Base-by-base conservation (phyloP, 2,329 filamentous ascomycete genomes). In the Fonsecaea monophora region DNA sequence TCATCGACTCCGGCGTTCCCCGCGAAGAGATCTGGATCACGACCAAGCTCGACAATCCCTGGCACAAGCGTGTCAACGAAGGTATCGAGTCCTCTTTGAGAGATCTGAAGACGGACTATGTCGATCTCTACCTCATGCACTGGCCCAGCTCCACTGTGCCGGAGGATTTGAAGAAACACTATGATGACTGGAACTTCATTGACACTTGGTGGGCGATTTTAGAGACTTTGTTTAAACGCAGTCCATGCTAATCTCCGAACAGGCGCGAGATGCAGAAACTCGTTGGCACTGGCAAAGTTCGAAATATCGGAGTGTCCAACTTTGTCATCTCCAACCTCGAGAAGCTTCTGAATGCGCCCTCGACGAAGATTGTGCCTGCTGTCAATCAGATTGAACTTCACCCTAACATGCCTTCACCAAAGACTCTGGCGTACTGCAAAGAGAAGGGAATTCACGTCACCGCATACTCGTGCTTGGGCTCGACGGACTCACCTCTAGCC, bases 251-350 rank as follows among this genome's bases (percentile, higher is more conserved):
- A 72, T 68, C 35, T 21, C 15, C 54, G 57, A 32, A 18, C 60
- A 74, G 71, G 71, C 62, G 69, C 42, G 72, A 74, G 64, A 73
- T 75, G 76, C 80, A 82, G 73, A 82, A 82, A 74, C 77, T 81
- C 21, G 77, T 79, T 9, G 79, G 75, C 48, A 81, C 79, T 25
- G 79, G 79, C 77, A 91, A 92, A 79, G 90, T 90, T 60, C 86
- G 85, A 79, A 92, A 92, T 82, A 92, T 94, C 76, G 92, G 92
- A 73, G 90, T 95, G 65, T 92, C 90, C 78, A 96, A 96, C 85
- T 95, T 96, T 78, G 90, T 85, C 70, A 92, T 94, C 77, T 87
- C 83, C 78, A 91, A 95, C 80, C 82, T 95, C 42, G 90, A 94
- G 84, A 91, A 87, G 78, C 84, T 95, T 66, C 83, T 95, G 68